Conservation (phyloP, 441 rosid genomes). For the Sinapis alba region DNA sequence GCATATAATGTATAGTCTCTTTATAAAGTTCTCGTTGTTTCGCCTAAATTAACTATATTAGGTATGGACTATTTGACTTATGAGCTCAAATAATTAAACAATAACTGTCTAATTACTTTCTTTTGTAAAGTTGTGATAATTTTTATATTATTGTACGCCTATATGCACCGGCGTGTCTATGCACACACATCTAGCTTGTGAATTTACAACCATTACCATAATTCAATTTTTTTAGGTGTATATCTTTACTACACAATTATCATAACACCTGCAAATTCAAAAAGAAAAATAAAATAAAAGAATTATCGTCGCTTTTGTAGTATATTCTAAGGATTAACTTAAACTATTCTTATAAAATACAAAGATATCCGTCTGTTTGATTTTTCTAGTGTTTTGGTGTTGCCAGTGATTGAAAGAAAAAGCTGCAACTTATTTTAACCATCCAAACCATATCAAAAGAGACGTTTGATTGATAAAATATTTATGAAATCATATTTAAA, state of each 20-base stretch:
- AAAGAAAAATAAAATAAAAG: background rate
- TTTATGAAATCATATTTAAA: background rate
- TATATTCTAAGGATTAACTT: background rate
- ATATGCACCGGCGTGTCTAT: background rate
- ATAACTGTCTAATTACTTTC: background rate
- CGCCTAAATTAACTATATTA: constrained; percentile 19
- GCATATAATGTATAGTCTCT: background rate
- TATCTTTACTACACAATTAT: background rate
- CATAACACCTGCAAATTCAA: background rate
- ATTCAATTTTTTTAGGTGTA: background rate
- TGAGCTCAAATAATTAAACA: background rate
- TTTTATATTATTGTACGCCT: background rate
- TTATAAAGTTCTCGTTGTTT: background rate
- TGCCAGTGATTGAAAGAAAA: background rate
- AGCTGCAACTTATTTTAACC: background rate
- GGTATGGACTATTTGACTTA: constrained; percentile 31
- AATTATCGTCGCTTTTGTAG: background rate
- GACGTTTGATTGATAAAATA: background rate
- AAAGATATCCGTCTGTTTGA: background rate
- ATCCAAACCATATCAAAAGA: background rate
- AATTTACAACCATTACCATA: background rate
- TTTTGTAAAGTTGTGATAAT: constrained; percentile 1
- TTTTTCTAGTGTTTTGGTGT: background rate
- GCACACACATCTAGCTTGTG: background rate
- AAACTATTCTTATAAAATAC: background rate